Base-by-base conservation (phyloP, 345 rosid genomes). In the Boechera divaricarpa region DNA sequence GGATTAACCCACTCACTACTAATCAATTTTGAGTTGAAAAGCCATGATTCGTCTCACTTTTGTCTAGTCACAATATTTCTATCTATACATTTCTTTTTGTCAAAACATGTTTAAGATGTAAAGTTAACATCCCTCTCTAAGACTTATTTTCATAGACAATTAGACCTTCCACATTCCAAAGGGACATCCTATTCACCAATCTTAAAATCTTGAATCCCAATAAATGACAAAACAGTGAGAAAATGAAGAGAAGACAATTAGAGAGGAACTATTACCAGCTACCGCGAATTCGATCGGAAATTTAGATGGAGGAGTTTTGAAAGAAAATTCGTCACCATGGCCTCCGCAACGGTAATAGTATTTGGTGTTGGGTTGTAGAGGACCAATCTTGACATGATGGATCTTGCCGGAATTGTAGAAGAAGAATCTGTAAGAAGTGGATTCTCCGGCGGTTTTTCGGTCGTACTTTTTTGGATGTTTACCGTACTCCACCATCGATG, bases 311-410 rank as follows among this genome's bases (percentile, higher is more conserved):
- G 96, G 98, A 1, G 90, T 90, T 85, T 63, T 85, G 86, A 94
- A 89, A 65, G 93, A 90, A 69, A 83, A 89, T 62, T 90, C 94
- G 4, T 91, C 89, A 48, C 97, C 93, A n/a, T 55, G 77, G 13
- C 90, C 94, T 16, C 98, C 96, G 35, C 97, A 91, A 29, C 91
- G 81, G 71, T 90, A 94, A 82, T 86, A 91, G 76, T 91, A 91
- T 5, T 63, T 79, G 0, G 91, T 87, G 55, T 7, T 81, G 4
- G 96, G 85, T 58, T 86, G 82, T 80, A 94, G 80, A 26, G 97
- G 93, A 38, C 98, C 96, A 64, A 94, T 89, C 75, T 82, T 87
- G 31, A 94, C 93, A 47, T 89, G 90, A 78, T 94, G 96, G 49
- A 94, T 88, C 83, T 83, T 87, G 7, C 88, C 87, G n/a, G 98